Evolutionary conservation across 345 rosid genomes (phyloP), one percentile per base, ranked within the genome.

Genomic region (Lumnitzera racemosa): DNA sequence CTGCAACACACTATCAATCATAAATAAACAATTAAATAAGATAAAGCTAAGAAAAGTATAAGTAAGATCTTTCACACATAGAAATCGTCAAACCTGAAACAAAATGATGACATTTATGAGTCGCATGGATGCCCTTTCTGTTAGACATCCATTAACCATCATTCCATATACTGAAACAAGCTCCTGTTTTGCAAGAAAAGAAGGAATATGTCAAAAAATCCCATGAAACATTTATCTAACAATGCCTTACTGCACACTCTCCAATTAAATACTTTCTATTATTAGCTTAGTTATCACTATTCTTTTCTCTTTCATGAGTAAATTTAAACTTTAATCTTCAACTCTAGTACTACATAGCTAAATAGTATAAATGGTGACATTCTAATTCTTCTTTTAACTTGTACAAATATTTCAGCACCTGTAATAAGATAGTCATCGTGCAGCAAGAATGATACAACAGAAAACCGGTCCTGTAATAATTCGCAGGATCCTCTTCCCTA

Each of bases 61-160:
- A 56, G 24, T 16, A 47, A 41, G 47, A 56, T 36, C 20, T 5
- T 12, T 15, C 59, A 17, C 24, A 16, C 12, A 56, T n/a, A 43
- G 49, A 56, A 56, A 36, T 47, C 10, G 13, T 31, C 41, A 56
- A n/a, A 64, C 67, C 61, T 64, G 61, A 36, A 59, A 59, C 43
- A 66, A 16, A 43, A 59, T 66, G 49, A 59, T 52, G 57, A 59
- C 70, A 59, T 66, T 59, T 55, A 59, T 59, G 50, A 59, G 70
- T 52, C 70, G 64, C 64, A 58, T 59, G 53, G 58, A 60, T 24
- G 59, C 70, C 55, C 59, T 66, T 15, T 58, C 31, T 11, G 55
- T 58, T 51, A 59, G 27, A 53, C 55, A 24, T 24, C 57, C 57
- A 57, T 23, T 31, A 10, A 10, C 61, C 61, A 65, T 50, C 69